Percentiles rank a stretch among this genome's conserved stretches.
Conservation (phyloP, 2,329 filamentous ascomycete species). For the Trichophyton verrucosum region DNA sequence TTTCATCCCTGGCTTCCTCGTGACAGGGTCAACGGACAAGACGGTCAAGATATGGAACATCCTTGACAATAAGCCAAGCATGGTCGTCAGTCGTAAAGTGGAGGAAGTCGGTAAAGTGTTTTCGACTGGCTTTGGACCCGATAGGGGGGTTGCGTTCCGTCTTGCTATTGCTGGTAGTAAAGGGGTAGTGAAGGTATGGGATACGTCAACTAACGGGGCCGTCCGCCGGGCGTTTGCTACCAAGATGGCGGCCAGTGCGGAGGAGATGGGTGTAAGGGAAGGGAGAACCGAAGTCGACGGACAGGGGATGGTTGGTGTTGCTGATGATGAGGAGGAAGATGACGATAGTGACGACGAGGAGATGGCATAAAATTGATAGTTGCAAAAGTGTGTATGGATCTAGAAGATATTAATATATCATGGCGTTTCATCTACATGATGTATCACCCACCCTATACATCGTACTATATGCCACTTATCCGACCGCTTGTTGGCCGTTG, state of each 20-base stretch:
- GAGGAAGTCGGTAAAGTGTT: conserved; percentile 95
- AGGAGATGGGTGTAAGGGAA: conserved; percentile 31
- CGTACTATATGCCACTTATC: not conserved
- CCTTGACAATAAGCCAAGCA: conserved; percentile 62
- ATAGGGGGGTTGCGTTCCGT: conserved; percentile 80
- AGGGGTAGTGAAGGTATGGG: conserved; percentile 86
- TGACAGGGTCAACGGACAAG: conserved; percentile 85
- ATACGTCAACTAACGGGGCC: conserved; percentile 82
- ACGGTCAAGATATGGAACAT: conserved; percentile 97
- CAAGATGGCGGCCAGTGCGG: conserved; percentile 44
- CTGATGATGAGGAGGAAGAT: conserved; percentile 53
- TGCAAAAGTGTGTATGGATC: not conserved
- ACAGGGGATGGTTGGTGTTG: conserved; percentile 67
- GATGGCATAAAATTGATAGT: conserved; percentile 22
- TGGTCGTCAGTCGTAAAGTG: conserved; percentile 83
- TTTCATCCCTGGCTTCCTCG: conserved; percentile 81
- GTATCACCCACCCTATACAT: not conserved
- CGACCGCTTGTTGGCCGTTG: too few species aligned
- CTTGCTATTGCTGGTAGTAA: conserved; percentile 90
- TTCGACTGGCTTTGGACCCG: conserved; percentile 77
- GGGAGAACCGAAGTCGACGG: conserved; percentile 41
- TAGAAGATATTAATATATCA: not conserved
- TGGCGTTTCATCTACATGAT: not conserved
- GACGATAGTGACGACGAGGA: conserved; percentile 48
- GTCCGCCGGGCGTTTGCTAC: conserved; percentile 74